phyloP scores from a whole-genome alignment of 495 filamentous ascomycete species.

The Xylaria grammica region DNA sequence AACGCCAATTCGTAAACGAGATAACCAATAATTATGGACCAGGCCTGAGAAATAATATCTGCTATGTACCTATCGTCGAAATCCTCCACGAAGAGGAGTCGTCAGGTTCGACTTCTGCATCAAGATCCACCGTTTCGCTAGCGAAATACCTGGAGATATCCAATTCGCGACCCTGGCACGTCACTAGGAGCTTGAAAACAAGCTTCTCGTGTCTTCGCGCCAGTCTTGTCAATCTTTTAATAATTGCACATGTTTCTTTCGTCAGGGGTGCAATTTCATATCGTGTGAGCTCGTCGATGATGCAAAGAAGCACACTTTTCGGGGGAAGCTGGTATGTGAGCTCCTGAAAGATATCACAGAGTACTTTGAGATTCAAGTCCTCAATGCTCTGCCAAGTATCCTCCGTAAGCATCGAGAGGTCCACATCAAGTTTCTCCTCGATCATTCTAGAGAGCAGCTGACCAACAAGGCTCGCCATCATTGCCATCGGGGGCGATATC shows the following conservation, averaged over 20 bases:
- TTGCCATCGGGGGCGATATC: not conserved
- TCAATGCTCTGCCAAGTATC: not conserved
- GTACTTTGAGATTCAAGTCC: not conserved
- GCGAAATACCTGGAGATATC: slow-evolving; percentile 9
- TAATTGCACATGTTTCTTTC: not conserved
- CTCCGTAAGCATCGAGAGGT: not conserved
- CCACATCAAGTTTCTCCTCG: not conserved
- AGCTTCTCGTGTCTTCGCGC: not conserved
- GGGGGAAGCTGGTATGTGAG: slow-evolving; percentile 1
- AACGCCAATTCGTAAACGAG: too few relatives aligned
- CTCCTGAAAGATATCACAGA: slow-evolving; percentile 1
- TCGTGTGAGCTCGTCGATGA: slow-evolving; percentile 11
- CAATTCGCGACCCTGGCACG: slow-evolving; percentile 12
- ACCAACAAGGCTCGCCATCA: slow-evolving; percentile 15
- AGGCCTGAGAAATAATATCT: too few relatives aligned
- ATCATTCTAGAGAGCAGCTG: slow-evolving; percentile 17
- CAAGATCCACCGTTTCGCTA: slow-evolving; percentile 8
- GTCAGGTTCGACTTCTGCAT: not conserved
- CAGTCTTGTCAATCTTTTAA: slow-evolving; percentile 4
- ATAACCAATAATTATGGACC: too few relatives aligned
- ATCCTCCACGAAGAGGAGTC: slow-evolving; percentile 12
- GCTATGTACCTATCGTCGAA: not conserved
- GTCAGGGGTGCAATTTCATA: slow-evolving; percentile 4
- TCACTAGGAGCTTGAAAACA: slow-evolving; percentile 18
- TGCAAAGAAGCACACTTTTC: slow-evolving; percentile 9